phyloP scores from a whole-genome alignment of 2,329 filamentous ascomycete genomes.

The Nemania sp. region DNA sequence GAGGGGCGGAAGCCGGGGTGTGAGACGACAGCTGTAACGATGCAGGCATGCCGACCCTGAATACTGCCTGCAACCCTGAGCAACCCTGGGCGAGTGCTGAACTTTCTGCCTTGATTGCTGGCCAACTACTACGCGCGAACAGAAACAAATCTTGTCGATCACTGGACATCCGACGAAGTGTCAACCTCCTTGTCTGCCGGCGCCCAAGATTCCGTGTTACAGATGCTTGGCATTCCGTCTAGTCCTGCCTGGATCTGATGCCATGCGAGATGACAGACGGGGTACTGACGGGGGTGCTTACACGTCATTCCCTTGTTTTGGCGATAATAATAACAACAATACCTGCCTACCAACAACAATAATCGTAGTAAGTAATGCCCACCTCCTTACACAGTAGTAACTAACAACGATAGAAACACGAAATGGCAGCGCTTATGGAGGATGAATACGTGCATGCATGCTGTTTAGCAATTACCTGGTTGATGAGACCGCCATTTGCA shows the following conservation, averaged over 20 bases:
- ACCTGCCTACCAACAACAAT: too few species aligned
- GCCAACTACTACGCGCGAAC: constrained; percentile 6
- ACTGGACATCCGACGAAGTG: constrained; percentile 1
- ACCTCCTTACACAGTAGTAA: too few species aligned
- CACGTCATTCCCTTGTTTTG: constrained; percentile 4
- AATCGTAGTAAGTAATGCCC: too few species aligned
- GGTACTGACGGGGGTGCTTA: not conserved
- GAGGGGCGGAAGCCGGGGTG: constrained; percentile 44
- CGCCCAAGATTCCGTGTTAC: constrained; percentile 33
- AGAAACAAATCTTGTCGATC: constrained; percentile 20
- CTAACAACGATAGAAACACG: too few species aligned
- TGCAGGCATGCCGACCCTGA: not conserved
- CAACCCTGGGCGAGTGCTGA: not conserved
- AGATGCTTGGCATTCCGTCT: constrained; percentile 35
- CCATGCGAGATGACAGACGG: constrained; percentile 22
- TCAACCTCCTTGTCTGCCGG: constrained; percentile 24
- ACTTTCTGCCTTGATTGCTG: not conserved
- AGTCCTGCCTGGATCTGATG: constrained; percentile 5
- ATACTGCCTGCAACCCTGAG: not conserved
- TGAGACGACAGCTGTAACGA: constrained; percentile 50
- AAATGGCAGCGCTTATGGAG: constrained; percentile 3
- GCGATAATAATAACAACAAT: not conserved
- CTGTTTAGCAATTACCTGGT: constrained; percentile 14
- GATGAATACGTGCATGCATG: too few species aligned
- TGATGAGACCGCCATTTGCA: constrained; percentile 30